phyloP scores from a whole-genome alignment of 73 alveolate genomes.

The Paramecium octaurelia region DNA sequence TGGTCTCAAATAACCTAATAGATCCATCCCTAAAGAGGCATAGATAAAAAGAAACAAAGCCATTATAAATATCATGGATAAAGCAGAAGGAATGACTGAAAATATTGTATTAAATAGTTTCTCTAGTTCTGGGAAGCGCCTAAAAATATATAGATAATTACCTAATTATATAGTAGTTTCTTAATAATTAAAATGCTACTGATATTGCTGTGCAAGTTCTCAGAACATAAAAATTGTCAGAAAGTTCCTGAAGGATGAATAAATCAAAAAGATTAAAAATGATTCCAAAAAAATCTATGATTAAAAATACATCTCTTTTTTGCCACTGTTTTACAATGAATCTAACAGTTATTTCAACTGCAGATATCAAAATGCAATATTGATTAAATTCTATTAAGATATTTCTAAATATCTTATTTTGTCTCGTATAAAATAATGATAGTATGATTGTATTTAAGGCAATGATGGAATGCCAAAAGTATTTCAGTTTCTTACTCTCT shows the following conservation, averaged over 20 bases:
- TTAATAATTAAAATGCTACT: background rate
- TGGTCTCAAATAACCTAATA: constrained; percentile 43
- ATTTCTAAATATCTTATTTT: background rate
- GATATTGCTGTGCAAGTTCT: background rate
- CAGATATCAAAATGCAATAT: background rate
- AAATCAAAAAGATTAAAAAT: background rate
- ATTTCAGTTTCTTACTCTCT: background rate
- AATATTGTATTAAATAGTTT: constrained; percentile 40
- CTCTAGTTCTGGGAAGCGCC: constrained; percentile 2
- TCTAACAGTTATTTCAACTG: background rate
- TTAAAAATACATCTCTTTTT: background rate
- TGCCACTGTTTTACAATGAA: background rate
- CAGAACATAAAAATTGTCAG: background rate
- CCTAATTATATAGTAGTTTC: background rate
- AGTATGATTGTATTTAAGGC: background rate
- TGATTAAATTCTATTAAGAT: background rate
- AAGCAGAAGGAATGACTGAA: constrained; percentile 26
- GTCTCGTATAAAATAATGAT: background rate
- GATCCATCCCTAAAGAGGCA: constrained; percentile 31
- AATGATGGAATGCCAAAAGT: background rate
- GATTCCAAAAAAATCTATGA: background rate
- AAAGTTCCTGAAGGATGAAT: background rate
- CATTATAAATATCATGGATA: constrained; percentile 27
- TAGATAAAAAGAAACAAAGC: constrained; percentile 30
- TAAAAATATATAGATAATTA: background rate